Evolutionary conservation across 768 basidiomycete genomes (phyloP), one percentile per base, ranked within the genome.

Genomic region (Lanmaoa rubissima): DNA sequence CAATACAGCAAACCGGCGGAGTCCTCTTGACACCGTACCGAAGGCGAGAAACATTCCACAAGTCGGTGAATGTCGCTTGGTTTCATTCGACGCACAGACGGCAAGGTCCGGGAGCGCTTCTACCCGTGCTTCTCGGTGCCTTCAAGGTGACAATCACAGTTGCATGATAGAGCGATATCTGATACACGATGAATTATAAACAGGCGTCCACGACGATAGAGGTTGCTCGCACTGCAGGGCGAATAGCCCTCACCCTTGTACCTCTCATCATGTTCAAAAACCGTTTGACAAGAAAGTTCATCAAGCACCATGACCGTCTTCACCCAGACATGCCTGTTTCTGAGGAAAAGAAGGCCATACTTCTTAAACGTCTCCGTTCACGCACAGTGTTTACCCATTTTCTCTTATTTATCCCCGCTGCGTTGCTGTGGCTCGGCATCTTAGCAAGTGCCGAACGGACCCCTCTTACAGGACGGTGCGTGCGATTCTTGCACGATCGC

Each of bases 381-480:
- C 74, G 79, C 52, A 86, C 81, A 1, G 62, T 76, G 32, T 46
- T 83, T 16, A 74, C 85, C 49, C 82, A 83, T 51, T 51, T 79
- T 28, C 77, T 92, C 21, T 67, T 90, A 46, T 73, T 86, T 41
- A 74, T 85, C 35, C 92, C 92, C 1, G 71, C 79, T 19, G 61
- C 76, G 12, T 67, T 91, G 24, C 82, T 92, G 65, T 85, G 82
- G 80, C 75, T 82, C 2, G 88, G 87, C 2, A 80, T 92, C 48
- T 54, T 90, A 3, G 88, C 87, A 3, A 88, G 88, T 59, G 63
- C 86, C 54, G 92, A 94, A 69, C 76, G 80, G 63, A 90, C 92
- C 6, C 92, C 92, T 3, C 74, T 94, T 51, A 92, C 92, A n/a
- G 92, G 92, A 69, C 80, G 91, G 90, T 91, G 59, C 50, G 85